Conservation (phyloP, 202 grass and related monocot genomes). For the Hordeum pubiflorum region DNA sequence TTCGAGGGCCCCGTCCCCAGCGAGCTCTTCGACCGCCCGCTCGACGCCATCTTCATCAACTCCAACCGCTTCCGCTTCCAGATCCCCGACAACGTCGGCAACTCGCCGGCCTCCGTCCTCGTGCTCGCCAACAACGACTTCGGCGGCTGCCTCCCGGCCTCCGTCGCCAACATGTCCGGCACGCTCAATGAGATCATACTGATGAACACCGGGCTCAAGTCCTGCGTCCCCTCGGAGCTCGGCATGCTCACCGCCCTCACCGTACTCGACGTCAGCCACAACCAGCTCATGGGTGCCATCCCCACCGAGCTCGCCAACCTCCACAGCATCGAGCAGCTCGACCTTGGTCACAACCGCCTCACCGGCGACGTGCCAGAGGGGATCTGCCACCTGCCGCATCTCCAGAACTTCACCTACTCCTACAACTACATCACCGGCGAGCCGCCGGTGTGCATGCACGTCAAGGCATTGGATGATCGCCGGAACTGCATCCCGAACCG, state of each 20-base stretch:
- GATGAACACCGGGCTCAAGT: conserved; percentile 57
- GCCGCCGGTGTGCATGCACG: conserved; percentile 36
- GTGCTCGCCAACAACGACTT: conserved; percentile 85
- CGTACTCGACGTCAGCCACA: conserved; percentile 70
- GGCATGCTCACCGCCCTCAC: conserved; percentile 45
- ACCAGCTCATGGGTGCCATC: conserved; percentile 57
- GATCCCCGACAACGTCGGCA: conserved; percentile 81
- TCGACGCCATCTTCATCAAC: conserved; percentile 82
- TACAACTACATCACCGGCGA: conserved; percentile 53
- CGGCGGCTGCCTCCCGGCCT: conserved; percentile 60
- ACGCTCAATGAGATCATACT: conserved; percentile 72
- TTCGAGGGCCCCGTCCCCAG: conserved; percentile 64
- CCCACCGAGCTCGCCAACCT: conserved; percentile 37
- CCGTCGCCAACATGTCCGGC: conserved; percentile 65
- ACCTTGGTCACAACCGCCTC: conserved; percentile 42
- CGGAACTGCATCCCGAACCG: conserved; percentile 41
- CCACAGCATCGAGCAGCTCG: conserved; percentile 43
- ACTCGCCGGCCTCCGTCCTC: conserved; percentile 66
- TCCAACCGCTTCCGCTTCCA: conserved; percentile 61
- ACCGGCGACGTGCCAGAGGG: conserved; percentile 37
- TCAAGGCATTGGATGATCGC: conserved; percentile 23
- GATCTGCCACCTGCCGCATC: conserved; percentile 37
- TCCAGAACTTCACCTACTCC: conserved; percentile 56
- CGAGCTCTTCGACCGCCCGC: conserved; percentile 54
- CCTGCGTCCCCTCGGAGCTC: conserved; percentile 61